Percentiles rank a stretch among this genome's conserved stretches.
Evolutionary conservation across 169 alveolate species (phyloP).

Genomic region (Eimeria maxima): DNA sequence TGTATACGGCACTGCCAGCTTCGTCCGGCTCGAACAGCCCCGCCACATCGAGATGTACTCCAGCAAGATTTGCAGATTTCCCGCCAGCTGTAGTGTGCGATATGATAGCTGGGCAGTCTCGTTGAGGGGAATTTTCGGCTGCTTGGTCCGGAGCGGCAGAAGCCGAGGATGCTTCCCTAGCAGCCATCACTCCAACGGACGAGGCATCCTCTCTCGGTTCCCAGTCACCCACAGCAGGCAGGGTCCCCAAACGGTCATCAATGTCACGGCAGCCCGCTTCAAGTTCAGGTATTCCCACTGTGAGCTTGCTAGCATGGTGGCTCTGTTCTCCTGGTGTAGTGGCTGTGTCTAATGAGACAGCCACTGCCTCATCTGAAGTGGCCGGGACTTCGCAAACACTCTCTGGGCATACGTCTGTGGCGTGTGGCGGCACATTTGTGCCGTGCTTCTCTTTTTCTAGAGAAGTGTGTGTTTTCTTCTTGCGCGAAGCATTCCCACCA

Average conservation of each 20-base stretch:
- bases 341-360: neutral
- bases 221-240: slow-evolving; percentile 19
- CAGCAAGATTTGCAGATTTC: neutral
- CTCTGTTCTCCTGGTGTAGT: neutral
- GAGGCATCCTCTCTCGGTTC: neutral
- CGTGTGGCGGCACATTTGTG: neutral
- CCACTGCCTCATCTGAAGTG: neutral
- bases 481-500: neutral
- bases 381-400: neutral
- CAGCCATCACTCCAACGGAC: neutral
- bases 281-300: neutral
- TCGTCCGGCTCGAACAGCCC: slow-evolving; percentile 56
- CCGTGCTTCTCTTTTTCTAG: neutral
- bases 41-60: slow-evolving; percentile 53
- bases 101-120: slow-evolving; percentile 34
- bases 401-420: neutral
- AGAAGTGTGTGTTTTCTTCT: neutral
- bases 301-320: neutral
- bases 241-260: slow-evolving; percentile 4
- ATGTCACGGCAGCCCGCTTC: neutral
- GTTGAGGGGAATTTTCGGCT: slow-evolving; percentile 3
- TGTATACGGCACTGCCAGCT: slow-evolving; percentile 24
- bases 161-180: neutral
- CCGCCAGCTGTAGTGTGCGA: slow-evolving; percentile 13
- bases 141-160: slow-evolving; percentile 10